Base-by-base conservation (phyloP, 768 basidiomycete species). In the Termitomyces sp. region DNA sequence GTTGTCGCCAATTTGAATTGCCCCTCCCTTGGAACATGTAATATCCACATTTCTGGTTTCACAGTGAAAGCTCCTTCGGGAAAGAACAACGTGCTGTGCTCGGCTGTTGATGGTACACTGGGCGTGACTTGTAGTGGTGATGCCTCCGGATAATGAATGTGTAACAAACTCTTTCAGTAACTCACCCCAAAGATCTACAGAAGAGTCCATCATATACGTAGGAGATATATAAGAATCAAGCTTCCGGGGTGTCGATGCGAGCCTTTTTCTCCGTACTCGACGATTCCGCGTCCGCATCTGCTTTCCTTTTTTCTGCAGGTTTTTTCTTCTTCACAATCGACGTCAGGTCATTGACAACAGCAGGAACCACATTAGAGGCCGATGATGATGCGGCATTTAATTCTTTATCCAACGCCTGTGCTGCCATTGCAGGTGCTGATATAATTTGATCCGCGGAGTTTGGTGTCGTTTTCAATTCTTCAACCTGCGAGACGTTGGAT, bases 291-390 rank as follows among this genome's bases (percentile, higher is more conserved):
- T 79, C 82, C 16, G 76, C 80, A 4, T 88, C 88, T 3, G 86
- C 88, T 69, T 91, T 91, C 48, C 90, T 82, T 68, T 91, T 93
- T 11, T 66, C 65, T 12, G 63, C 62, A 2, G 72, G 62, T 61
- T 79, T 80, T 66, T 86, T 88, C 69, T 92, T 93, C 78, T 94
- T 98, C 76, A 96, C 91, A 63, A 91, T 86, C 6, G 81, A 81
- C 1, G 91, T 94, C 41, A 96, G 72, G 63, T 96, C 91, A 61
- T 93, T 91, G 40, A 96, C 85, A 15, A 75, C 71, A 4, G 73
- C 70, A 35, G 71, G 63, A 0, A 70, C 61, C 6, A 73, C 57
- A 12, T 70, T 61, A 12, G 74, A 61, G 16, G 76, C 63, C 1
- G 73, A 54, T 31, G 75, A 64, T 3, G 73, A 52, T 15, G 63